Base-by-base conservation (phyloP, 352 stramenopile genomes). In the Phytophthora quininea region DNA sequence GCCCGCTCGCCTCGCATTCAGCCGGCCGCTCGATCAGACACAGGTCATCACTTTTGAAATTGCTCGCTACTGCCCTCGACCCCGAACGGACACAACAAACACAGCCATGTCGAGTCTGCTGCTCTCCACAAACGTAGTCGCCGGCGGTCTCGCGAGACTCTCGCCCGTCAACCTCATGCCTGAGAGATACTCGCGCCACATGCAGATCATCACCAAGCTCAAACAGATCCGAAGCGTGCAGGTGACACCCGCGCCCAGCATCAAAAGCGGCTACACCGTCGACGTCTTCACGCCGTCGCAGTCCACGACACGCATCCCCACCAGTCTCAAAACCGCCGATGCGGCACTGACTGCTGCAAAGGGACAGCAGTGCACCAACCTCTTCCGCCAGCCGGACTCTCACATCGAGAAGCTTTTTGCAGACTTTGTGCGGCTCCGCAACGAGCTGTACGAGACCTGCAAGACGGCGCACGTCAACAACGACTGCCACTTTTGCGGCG, bases 401-500 rank as follows among this genome's bases (percentile, higher is more conserved):
- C 59, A 68, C 33, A 46, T 62, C 9, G 65, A 71, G 53, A 65
- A 64, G 38, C 40, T 46, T 12, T 74, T 89, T 8, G 49, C 62
- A 5, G 69, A 89, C 33, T 66, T 89, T 24, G 64, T 76, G 14
- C 53, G 64, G 47, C 62, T 89, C 7, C 80, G 80, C 0, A 64
- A 84, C 51, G 59, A 77, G 37, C 50, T 79, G 31, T 82, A 73
- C 53, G 57, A 75, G 10, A 62, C 54, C 55, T 69, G 69, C 33
- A 71, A 82, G 49, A 59, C 60, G 1, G 53, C 54, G 15, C 73
- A 81, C 29, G 33, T 64, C 19, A 50, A 69, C 50, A 58, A 60
- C 33, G 61, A 60, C 48, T 88, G 79, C 60, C 53, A 56, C 27
- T 88, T 82, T 53, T 84, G 79, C 59, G 61, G 67, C 52, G 64